Evolutionary conservation across 306 rosid species (phyloP).

Genomic region (Prunus dulcis): DNA sequence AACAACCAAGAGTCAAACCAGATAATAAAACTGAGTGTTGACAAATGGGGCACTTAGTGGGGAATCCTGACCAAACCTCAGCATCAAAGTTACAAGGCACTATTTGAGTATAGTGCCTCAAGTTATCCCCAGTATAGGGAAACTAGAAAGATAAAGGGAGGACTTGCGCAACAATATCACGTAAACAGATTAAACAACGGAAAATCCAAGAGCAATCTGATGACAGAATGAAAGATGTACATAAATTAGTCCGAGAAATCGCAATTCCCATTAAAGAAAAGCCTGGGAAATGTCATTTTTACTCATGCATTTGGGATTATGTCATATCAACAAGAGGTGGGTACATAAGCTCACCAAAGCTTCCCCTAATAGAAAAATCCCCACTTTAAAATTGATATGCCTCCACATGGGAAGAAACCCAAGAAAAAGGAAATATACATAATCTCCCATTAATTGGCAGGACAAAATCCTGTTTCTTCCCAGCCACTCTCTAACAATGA

Average conservation of each 20-base stretch:
- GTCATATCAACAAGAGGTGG: slow-evolving; percentile 29
- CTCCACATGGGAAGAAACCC: slow-evolving; percentile 24
- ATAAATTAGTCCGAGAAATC: slow-evolving; percentile 33
- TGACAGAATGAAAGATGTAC: slow-evolving; percentile 20
- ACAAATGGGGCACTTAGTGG: slow-evolving; percentile 4
- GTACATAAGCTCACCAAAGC: slow-evolving; percentile 36
- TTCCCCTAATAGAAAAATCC: slow-evolving; percentile 18
- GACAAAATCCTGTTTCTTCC: slow-evolving; percentile 26
- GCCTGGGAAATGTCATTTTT: slow-evolving; percentile 35
- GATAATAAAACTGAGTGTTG: not conserved
- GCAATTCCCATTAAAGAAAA: slow-evolving; percentile 44
- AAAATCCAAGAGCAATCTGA: slow-evolving; percentile 13
- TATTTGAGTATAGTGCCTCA: too few species aligned
- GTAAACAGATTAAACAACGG: not conserved
- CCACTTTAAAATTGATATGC: slow-evolving; percentile 31
- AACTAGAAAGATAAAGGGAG: not conserved
- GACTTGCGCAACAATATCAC: not conserved
- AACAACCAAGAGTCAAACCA: not conserved
- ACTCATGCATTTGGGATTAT: slow-evolving; percentile 20
- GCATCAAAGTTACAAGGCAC: not conserved
- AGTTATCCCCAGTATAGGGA: too few species aligned
- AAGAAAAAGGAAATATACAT: slow-evolving; percentile 24
- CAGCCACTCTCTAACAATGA: slow-evolving; percentile 30
- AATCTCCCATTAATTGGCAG: slow-evolving; percentile 23
- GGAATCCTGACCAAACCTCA: not conserved